Percentiles rank a stretch among this genome's conserved stretches.
Evolutionary conservation across 805 yeast species (phyloP).

Genomic region (Brettanomyces bruxellensis): DNA sequence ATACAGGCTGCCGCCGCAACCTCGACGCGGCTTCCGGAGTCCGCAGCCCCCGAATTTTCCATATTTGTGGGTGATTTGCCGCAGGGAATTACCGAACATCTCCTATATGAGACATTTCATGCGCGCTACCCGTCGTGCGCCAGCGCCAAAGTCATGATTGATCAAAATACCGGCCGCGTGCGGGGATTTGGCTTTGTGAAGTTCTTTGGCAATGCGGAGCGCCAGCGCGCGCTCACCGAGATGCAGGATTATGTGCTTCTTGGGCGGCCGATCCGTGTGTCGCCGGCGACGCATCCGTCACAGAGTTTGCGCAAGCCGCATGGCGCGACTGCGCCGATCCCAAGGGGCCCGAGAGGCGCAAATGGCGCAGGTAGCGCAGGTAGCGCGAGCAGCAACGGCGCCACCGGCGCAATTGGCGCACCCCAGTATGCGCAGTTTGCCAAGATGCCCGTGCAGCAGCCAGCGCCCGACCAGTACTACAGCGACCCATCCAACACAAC

Average conservation of each 20-base stretch:
- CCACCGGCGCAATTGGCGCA: too few species aligned
- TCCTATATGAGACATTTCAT: slow-evolving; percentile 57
- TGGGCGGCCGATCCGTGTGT: slow-evolving; percentile 70
- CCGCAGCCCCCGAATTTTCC: slow-evolving; percentile 38
- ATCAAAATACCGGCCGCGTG: slow-evolving; percentile 57
- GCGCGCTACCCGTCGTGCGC: slow-evolving; percentile 63
- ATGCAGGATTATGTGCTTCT: slow-evolving; percentile 74
- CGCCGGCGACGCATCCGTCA: slow-evolving; percentile 40
- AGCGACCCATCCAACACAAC: slow-evolving; percentile 75
- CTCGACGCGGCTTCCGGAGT: slow-evolving; percentile 4
- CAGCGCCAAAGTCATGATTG: slow-evolving; percentile 72
- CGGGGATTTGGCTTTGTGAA: slow-evolving; percentile 91
- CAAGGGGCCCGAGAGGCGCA: not conserved
- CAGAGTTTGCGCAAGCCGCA: too few species aligned
- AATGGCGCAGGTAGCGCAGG: not conserved
- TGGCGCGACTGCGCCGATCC: too few species aligned
- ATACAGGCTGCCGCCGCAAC: slow-evolving; percentile 15
- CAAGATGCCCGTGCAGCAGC: slow-evolving; percentile 22
- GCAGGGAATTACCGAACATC: slow-evolving; percentile 60
- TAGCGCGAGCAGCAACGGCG: not conserved
- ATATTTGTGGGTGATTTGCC: slow-evolving; percentile 83
- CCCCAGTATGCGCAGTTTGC: not conserved
- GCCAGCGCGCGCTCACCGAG: slow-evolving; percentile 62
- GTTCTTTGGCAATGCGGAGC: slow-evolving; percentile 55
- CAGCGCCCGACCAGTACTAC: slow-evolving; percentile 48